Base-by-base conservation (phyloP, 2,329 filamentous ascomycete genomes). In the Cadophora sp. region DNA sequence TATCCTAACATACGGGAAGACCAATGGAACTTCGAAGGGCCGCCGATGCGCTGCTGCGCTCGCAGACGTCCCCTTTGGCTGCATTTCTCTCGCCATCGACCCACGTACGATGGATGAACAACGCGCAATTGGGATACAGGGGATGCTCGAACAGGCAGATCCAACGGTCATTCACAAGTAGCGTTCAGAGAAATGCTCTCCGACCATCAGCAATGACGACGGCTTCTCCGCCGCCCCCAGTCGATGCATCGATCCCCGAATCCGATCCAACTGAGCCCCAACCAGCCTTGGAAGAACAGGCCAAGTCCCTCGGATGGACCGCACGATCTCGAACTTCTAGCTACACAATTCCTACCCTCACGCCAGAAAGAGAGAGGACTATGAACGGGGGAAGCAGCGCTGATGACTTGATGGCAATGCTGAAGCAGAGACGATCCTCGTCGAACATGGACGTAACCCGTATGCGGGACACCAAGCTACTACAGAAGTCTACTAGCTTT, bases 11-110 rank as follows among this genome's bases (percentile, higher is more conserved):
- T 30, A 48, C 30, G 20, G 33, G 36, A 53, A 72, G 69, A 30
- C 59, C 59, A 64, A 79, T 79, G 78, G 77, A 79, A 68, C 59
- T 79, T 66, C 73, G 77, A 76, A 72, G 73, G 66, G 69, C 71
- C 4, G 74, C 72, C 30, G 76, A 78, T 51, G 70, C 69, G 16
- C 56, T 79, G 13, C 69, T 78, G 66, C 75, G 74, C 65, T 72
- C 68, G 22, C 76, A 73, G 56, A 59, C 66, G 13, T 74, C 72
- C 22, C 71, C 72, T 41, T 36, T 78, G 39, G 61, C 74, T 8
- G 62, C 67, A 18, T 70, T 77, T 58, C 73, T 78, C 53, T 66
- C 70, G 50, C 74, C 75, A 39, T 68, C 72, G 33, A 67, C 68
- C 43, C 62, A 71, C 55, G 59, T 66, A 68, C 64, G 68, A 72